These are phyloP conservation scores for Sparassis latifolia DNA, from an alignment of 1,284 basidiomycete species.

Conservation along the genomic window DNA sequence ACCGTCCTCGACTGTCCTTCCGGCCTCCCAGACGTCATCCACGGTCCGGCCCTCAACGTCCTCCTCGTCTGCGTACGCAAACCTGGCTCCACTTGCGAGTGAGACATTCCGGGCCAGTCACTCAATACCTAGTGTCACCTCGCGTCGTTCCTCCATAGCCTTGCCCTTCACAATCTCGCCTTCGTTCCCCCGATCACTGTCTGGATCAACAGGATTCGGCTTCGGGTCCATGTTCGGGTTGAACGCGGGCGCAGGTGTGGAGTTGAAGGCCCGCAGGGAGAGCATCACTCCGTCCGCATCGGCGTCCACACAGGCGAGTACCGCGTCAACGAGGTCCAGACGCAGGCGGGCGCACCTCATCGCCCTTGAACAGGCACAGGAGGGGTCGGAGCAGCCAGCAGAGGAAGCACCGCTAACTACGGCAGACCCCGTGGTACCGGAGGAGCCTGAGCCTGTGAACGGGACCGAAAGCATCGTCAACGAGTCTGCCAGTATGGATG, in stretches of 20 bases:
- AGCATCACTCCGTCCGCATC: constrained; percentile 8
- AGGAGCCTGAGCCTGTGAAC: neutral
- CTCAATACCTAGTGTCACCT: constrained; percentile 15
- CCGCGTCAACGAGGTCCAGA: constrained; percentile 8
- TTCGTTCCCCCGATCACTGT: constrained; percentile 1
- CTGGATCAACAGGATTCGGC: neutral
- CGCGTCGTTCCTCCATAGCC: neutral
- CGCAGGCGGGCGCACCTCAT: constrained; percentile 10
- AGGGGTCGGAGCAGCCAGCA: neutral
- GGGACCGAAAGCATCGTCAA: neutral
- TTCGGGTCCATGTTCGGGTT: neutral
- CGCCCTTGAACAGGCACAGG: constrained; percentile 1
- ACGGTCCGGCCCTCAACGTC: neutral
- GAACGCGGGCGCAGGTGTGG: too few species aligned
- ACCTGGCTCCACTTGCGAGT: constrained; percentile 21
- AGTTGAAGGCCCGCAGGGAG: neutral
- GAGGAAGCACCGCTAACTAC: too few species aligned
- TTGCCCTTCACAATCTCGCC: neutral
- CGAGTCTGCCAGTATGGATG: too few species aligned
- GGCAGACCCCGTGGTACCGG: too few species aligned
- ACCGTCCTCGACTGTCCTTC: neutral
- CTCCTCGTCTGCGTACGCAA: constrained; percentile 3
- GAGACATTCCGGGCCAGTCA: constrained; percentile 19
- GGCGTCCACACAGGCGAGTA: constrained; percentile 5
- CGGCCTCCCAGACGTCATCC: neutral